phyloP scores from a whole-genome alignment of 2,329 filamentous ascomycete species.

The Colletotrichum viniferum region DNA sequence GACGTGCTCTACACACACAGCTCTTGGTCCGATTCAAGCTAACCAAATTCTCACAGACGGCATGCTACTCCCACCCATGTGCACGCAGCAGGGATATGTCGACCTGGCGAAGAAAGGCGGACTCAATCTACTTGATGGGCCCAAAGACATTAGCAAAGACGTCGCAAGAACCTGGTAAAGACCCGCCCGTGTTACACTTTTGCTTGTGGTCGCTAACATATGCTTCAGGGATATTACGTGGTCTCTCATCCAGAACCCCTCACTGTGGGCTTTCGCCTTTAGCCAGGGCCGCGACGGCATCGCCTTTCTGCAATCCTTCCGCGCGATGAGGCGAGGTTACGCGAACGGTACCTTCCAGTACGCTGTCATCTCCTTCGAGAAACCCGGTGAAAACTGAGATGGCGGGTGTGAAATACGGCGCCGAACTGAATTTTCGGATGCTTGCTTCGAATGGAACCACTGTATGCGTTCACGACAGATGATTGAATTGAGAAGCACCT shows the following conservation, averaged over 20 bases:
- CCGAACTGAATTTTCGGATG: not conserved
- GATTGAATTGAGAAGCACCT: not conserved
- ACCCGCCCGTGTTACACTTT: not conserved
- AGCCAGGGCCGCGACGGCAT: slow-evolving; percentile 64
- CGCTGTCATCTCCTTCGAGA: slow-evolving; percentile 62
- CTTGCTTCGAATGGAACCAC: not conserved
- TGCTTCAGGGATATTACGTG: slow-evolving; percentile 63
- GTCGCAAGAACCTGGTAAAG: slow-evolving; percentile 65
- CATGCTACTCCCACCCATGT: slow-evolving; percentile 64
- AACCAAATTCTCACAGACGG: slow-evolving; percentile 45
- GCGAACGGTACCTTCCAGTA: slow-evolving; percentile 63
- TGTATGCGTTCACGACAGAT: not conserved
- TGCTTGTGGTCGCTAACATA: not conserved
- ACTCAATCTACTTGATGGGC: slow-evolving; percentile 46
- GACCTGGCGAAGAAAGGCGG: slow-evolving; percentile 52
- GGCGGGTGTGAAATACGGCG: not conserved
- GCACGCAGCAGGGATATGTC: slow-evolving; percentile 58
- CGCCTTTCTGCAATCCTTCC: slow-evolving; percentile 64
- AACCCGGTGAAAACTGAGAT: slow-evolving; percentile 26
- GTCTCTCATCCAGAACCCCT: slow-evolving; percentile 62
- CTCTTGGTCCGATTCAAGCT: not conserved
- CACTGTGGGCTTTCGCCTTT: slow-evolving; percentile 65
- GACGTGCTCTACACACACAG: not conserved
- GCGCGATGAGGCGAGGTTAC: slow-evolving; percentile 65
- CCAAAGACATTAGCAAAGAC: slow-evolving; percentile 61